Conservation (phyloP, 2,329 filamentous ascomycete genomes). For the Cryoendolithus antarcticus region DNA sequence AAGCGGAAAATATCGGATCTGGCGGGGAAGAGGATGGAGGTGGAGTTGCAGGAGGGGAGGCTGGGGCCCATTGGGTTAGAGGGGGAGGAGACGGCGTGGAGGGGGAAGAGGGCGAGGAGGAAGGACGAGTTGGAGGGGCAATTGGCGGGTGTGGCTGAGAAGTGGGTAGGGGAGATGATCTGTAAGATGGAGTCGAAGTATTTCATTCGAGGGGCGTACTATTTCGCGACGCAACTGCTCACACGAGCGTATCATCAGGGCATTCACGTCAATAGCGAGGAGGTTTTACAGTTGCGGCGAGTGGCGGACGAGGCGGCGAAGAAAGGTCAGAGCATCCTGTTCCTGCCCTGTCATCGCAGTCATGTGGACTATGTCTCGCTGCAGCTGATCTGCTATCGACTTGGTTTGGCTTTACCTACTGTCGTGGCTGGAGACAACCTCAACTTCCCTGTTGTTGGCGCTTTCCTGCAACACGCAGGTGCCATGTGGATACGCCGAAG, state of each 20-base stretch:
- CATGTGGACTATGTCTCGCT: slow-evolving; percentile 94
- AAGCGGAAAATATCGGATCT: slow-evolving; percentile 63
- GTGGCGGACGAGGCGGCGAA: slow-evolving; percentile 72
- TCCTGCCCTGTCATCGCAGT: slow-evolving; percentile 84
- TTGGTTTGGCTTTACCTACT: slow-evolving; percentile 78
- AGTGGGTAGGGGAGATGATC: slow-evolving; percentile 89
- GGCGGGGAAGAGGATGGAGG: slow-evolving; percentile 58
- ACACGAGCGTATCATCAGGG: slow-evolving; percentile 91
- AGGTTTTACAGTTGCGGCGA: slow-evolving; percentile 68
- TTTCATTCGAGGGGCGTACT: slow-evolving; percentile 89
- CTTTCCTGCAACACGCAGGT: slow-evolving; percentile 85
- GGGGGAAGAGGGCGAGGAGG: slow-evolving; percentile 32
- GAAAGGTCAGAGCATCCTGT: slow-evolving; percentile 91
- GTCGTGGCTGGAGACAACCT: slow-evolving; percentile 94
- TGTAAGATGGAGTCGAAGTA: slow-evolving; percentile 64
- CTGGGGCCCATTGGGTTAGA: slow-evolving; percentile 39
- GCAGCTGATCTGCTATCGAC: slow-evolving; percentile 87
- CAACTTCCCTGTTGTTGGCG: slow-evolving; percentile 82
- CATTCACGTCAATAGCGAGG: slow-evolving; percentile 90
- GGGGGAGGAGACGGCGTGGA: slow-evolving; percentile 43
- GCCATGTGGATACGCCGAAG: slow-evolving; percentile 92
- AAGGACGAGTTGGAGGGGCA: slow-evolving; percentile 52
- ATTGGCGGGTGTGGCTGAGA: slow-evolving; percentile 68
- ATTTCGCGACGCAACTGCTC: slow-evolving; percentile 72
- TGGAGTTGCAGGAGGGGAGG: slow-evolving; percentile 66